Base-by-base conservation (phyloP, 257 asterid genomes). In the Nemophila menziesii region DNA sequence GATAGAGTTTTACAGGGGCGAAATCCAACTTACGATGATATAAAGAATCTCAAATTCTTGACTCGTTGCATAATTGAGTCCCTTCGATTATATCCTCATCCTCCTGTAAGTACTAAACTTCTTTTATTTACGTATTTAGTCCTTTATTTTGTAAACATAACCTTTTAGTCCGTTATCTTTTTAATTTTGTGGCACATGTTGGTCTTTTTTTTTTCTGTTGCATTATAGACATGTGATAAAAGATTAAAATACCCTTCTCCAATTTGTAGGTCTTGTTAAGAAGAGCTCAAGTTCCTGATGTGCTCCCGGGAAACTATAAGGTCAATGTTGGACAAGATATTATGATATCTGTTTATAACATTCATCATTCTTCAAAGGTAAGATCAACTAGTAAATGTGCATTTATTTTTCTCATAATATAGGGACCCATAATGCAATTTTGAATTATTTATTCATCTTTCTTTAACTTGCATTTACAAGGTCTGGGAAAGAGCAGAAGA, bases 401-500 rank as follows among this genome's bases (percentile, higher is more conserved):
- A 29, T 2, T 29, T 7, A 29, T 29, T 2, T 13, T 7, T 29
- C 4, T 2, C 12, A 29, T 7, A 1, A 13, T 29, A 29, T 10
- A 26, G 5, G 33, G 4, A 29, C 1, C 12, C 36, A 29, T 29
- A 13, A 29, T 13, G 5, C 36, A 29, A 7, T 29, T 29, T 1
- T 4, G 7, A 18, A 26, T 8, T 13, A 5, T 19, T 5, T 9
- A 6, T n/a, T 15, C 43, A 14, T 34, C 18, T 6, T 54, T 54
- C 15, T 22, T 39, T 4, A 3, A 14, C 40, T 16, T 51, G 44
- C 46, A 46, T 33, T 4, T 55, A 40, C 44, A 58, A 87, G 95
- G 92, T 80, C 40, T 89, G 95, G 98, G 94, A 89, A 41, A 74
- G 80, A 56, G 90, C 95, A 29, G 95, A 78, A 44, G 95, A 89